A percentile compares a stretch with the other conserved stretches of the same genome.
Evolutionary conservation across 2,329 filamentous ascomycete genomes (phyloP).

Genomic region (Calonectria honghensis): DNA sequence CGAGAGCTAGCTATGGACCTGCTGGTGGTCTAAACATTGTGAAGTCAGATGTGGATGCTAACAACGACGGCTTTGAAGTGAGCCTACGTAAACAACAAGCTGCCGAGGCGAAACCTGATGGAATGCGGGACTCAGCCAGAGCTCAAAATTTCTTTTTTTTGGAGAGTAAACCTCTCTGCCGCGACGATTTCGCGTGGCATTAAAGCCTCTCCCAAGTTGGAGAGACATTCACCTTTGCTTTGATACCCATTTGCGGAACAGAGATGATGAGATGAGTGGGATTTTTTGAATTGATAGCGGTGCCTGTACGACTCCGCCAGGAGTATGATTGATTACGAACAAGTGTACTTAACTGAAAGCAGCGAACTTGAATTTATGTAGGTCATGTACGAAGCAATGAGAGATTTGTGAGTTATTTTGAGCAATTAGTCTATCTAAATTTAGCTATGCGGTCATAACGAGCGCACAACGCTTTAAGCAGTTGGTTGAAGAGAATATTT

Average conservation of each 20-base stretch:
- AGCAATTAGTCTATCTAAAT: slow-evolving; percentile 25
- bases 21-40: slow-evolving; percentile 62
- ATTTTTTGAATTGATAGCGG: slow-evolving; percentile 10
- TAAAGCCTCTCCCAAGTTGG: slow-evolving; percentile 11
- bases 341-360: background rate
- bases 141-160: slow-evolving; percentile 9
- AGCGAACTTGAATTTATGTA: slow-evolving; percentile 23
- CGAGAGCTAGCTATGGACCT: slow-evolving; percentile 65
- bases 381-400: slow-evolving; percentile 19
- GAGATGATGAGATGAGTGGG: slow-evolving; percentile 15
- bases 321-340: background rate
- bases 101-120: slow-evolving; percentile 10
- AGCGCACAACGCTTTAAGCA: background rate
- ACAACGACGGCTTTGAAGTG: background rate
- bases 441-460: background rate
- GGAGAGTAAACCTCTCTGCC: background rate
- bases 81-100: background rate
- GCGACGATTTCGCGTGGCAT: background rate
- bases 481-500: background rate
- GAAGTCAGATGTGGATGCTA: background rate
- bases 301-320: background rate
- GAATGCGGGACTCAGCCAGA: slow-evolving; percentile 7
- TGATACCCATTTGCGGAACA: slow-evolving; percentile 17
- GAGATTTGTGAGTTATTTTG: slow-evolving; percentile 28
- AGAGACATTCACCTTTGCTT: slow-evolving; percentile 6